Evolutionary conservation across 1,284 basidiomycete species (phyloP), one percentile per base, ranked within the genome.

Genomic region (Cutaneotrichosporon sp.): DNA sequence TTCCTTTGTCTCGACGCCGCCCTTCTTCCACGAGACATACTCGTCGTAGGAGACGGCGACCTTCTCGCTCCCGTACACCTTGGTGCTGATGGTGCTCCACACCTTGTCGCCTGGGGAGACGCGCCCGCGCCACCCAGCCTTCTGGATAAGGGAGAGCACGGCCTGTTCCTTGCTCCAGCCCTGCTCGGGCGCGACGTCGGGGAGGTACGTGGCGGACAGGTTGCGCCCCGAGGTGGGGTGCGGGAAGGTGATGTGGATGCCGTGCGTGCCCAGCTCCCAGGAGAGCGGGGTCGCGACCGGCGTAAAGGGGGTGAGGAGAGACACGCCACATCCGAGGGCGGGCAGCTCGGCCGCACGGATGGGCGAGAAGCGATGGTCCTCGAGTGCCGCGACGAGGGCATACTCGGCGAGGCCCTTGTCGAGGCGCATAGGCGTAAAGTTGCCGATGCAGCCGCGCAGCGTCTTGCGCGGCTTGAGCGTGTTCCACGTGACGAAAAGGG

Each of bases 401-500:
- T 97, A 99, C 70, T 97, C 91, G 54, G 85, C 84, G 59, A 99
- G 78, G 11, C 93, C 94, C 29, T 89, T 83, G 46, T 83, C 85
- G 25, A 98, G 82, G 8, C 87, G 82, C 75, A 89, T 84, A 2
- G 92, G 84, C 50, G 89, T 87, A 75, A 99, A 99, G 74, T 87
- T 95, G 71, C 95, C 95, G 69, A 99, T 98, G 80, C 95, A 99
- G 25, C 95, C 95, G 63, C 95, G 83, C 63, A 99, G 82, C 25
- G 85, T 79, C 63, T 62, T 63, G 31, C 69, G 63, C 0, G 62
- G 65, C 27, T 65, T 65, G 34, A 68, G 64, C 20, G 70, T 90
- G 81, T 93, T 95, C 95, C 95, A 99, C 2, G 95, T 98, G 36
- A 99, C 92, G 79, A 99, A 99, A 60, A 99, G 83, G 8, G 94